Conservation (phyloP, 108 stramenopile species). For the Fistulifera pelliculosa region DNA sequence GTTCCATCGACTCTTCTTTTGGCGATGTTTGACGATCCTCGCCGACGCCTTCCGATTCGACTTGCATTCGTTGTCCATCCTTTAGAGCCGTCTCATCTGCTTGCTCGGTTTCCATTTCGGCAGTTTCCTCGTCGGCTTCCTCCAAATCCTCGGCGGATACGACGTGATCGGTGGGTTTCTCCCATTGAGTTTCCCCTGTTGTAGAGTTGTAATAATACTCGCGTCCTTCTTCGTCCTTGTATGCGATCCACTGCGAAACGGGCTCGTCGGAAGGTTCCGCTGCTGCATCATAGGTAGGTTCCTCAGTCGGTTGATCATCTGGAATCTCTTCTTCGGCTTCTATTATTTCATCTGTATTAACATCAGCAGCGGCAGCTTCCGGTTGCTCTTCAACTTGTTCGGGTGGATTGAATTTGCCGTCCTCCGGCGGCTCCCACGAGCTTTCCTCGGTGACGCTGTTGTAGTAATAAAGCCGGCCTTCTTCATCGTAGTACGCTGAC, state of each 20-base stretch:
- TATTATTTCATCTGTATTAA: too few relatives aligned
- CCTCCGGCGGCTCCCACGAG: constrained; percentile 67
- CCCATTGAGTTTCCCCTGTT: constrained; percentile 69
- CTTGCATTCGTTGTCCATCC: constrained; percentile 8
- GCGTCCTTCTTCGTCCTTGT: constrained; percentile 53
- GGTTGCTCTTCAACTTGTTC: constrained; percentile 7
- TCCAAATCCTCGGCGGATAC: neutral
- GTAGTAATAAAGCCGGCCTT: constrained; percentile 59
- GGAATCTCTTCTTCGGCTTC: neutral
- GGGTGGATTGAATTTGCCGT: constrained; percentile 17
- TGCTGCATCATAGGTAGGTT: neutral
- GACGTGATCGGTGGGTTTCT: constrained; percentile 30
- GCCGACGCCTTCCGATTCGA: neutral
- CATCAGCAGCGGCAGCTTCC: constrained; percentile 6
- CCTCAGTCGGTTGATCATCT: neutral
- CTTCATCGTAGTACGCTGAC: constrained; percentile 41
- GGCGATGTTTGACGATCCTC: constrained; percentile 5
- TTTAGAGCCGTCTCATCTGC: neutral
- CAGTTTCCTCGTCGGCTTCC: neutral
- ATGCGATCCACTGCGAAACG: constrained; percentile 30
- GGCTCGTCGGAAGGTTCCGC: neutral
- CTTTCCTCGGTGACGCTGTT: constrained; percentile 48
- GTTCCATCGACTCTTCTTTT: constrained; percentile 15
- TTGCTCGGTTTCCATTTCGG: neutral
- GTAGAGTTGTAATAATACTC: constrained; percentile 63